Evolutionary conservation across 495 filamentous ascomycete genomes (phyloP).

Genomic region (Podospora pseudoanserina): DNA sequence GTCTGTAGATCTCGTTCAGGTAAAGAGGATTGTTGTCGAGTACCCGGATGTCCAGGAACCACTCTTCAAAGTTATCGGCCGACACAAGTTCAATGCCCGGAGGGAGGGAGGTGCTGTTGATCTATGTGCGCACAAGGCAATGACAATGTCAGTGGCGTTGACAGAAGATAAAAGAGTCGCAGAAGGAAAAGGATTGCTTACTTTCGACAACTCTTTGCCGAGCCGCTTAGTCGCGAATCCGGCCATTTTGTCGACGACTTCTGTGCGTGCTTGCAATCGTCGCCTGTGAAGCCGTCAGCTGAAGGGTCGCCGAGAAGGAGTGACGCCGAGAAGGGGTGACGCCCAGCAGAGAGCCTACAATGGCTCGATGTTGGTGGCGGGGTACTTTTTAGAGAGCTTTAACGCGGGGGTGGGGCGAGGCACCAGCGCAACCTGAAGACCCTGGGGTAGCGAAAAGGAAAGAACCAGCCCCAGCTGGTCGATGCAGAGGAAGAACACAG

Average conservation of each 20-base stretch:
- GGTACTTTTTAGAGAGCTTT: background rate
- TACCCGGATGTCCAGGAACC: constrained; percentile 89
- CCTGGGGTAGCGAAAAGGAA: background rate
- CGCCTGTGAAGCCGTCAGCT: background rate
- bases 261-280: background rate
- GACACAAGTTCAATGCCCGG: constrained; percentile 77
- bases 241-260: constrained; percentile 32
- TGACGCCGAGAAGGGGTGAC: background rate
- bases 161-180: background rate
- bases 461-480: background rate
- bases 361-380: background rate
- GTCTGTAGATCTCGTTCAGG: constrained; percentile 68
- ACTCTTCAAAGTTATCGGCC: constrained; percentile 79
- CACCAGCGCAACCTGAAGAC: background rate
- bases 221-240: constrained; percentile 48
- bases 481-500: background rate
- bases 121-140: constrained; percentile 33
- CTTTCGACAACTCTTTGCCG: constrained; percentile 52
- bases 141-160: background rate
- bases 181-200: constrained; percentile 12
- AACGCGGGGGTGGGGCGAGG: background rate
- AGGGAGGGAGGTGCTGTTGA: constrained; percentile 51
- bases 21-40: constrained; percentile 92
- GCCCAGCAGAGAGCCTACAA: background rate
- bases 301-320: background rate